phyloP scores from a whole-genome alignment of 768 basidiomycete species.

The Tremella fuciformis region DNA sequence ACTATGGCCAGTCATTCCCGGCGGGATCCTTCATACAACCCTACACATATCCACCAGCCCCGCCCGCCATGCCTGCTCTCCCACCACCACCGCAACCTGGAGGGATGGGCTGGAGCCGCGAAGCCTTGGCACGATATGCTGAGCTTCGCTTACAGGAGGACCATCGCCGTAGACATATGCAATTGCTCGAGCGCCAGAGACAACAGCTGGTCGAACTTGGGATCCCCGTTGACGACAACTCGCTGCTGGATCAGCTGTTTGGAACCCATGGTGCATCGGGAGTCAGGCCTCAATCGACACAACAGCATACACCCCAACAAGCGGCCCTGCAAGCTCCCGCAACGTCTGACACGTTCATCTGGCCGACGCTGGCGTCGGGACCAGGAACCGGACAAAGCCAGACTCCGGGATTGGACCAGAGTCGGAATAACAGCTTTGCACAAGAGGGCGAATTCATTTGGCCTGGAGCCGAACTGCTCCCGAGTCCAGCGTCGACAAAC shows the following conservation, averaged over 20 bases:
- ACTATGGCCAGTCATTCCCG: too few species aligned
- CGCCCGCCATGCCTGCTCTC: too few species aligned
- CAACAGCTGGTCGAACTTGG: conserved; percentile 41
- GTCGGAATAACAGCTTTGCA: background rate
- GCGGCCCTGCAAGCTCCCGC: background rate
- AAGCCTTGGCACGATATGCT: conserved; percentile 38
- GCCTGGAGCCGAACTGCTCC: background rate
- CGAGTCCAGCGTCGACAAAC: background rate
- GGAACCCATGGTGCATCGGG: conserved; percentile 15
- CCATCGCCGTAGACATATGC: conserved; percentile 42
- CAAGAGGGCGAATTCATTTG: conserved; percentile 2
- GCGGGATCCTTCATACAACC: too few species aligned
- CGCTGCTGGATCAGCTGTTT: conserved; percentile 43
- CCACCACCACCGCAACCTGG: too few species aligned
- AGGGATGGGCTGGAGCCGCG: conserved; percentile 23
- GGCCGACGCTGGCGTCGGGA: background rate
- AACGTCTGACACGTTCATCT: background rate
- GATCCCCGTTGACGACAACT: conserved; percentile 34
- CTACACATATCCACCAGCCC: too few species aligned
- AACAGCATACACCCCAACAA: background rate
- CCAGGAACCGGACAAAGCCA: conserved; percentile 5
- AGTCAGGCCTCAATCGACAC: background rate
- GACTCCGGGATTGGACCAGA: conserved; percentile 1
- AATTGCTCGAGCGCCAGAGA: conserved; percentile 38
- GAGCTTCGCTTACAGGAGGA: conserved; percentile 48